These are phyloP conservation scores for Zizania latifolia DNA, from an alignment of 176 grass and related monocot species.

Conservation along the genomic window DNA sequence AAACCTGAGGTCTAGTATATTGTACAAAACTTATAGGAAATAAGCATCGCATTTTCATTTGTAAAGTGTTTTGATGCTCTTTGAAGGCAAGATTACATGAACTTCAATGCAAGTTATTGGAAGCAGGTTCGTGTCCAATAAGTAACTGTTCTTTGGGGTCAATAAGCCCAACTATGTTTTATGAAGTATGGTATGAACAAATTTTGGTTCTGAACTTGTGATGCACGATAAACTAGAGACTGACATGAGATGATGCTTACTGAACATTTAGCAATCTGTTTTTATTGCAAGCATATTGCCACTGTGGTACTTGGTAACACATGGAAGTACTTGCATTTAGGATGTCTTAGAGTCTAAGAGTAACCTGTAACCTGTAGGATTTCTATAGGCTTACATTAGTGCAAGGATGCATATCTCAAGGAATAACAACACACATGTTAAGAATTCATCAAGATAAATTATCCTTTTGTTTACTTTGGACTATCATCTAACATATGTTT, in stretches of 20 bases:
- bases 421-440: background rate
- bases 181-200: background rate
- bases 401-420: background rate
- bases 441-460: background rate
- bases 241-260: background rate
- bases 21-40: background rate
- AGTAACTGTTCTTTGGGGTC: background rate
- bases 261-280: background rate
- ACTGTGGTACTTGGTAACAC: background rate
- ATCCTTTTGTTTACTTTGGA: background rate
- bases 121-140: background rate
- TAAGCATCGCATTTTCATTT: background rate
- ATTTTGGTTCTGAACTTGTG: background rate
- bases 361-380: background rate
- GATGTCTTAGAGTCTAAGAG: background rate
- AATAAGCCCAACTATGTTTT: background rate
- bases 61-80: background rate
- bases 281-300: background rate
- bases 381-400: constrained; percentile 3
- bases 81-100: background rate
- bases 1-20: background rate
- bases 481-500: constrained; percentile 25
- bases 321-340: background rate
- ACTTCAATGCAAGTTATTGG: background rate
- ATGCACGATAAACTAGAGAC: background rate